These are phyloP conservation scores for Ophiocordyceps polyrhachis-furcata DNA, from an alignment of 2,329 filamentous ascomycete genomes.

Conservation along the genomic window DNA sequence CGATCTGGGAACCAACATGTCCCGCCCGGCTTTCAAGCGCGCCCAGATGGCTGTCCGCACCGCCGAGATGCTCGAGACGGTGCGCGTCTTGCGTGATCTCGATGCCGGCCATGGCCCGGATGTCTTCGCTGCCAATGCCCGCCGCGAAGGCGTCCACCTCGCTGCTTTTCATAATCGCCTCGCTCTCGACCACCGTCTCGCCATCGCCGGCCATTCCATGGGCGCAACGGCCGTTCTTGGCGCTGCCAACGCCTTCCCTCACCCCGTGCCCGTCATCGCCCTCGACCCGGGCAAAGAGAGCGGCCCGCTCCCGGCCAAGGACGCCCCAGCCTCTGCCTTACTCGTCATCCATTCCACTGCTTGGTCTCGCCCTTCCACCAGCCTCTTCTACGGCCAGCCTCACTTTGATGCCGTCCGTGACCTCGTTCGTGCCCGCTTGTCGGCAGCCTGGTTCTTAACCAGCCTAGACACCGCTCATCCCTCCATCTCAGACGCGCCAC, in stretches of 20 bases:
- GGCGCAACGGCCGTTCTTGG: conserved; percentile 46
- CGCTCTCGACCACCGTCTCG: conserved; percentile 28
- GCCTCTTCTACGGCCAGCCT: conserved; percentile 40
- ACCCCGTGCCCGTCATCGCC: conserved; percentile 32
- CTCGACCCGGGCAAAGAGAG: conserved; percentile 48
- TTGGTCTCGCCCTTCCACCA: conserved; percentile 35
- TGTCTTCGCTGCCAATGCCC: conserved; percentile 22
- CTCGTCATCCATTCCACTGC: conserved; percentile 45
- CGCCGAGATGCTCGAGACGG: conserved; percentile 27
- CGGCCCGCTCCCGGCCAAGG: conserved; percentile 27
- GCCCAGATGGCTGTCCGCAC: conserved; percentile 31
- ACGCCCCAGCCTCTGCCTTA: conserved; percentile 35
- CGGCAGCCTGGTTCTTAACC: conserved; percentile 34
- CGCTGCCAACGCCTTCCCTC: conserved; percentile 28
- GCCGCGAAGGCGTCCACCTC: conserved; percentile 26
- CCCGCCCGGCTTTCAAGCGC: conserved; percentile 20
- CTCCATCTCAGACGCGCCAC: conserved; percentile 45
- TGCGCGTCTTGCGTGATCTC: conserved; percentile 21
- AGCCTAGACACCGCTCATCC: conserved; percentile 39
- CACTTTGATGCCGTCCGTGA: conserved; percentile 45
- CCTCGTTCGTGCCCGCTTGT: conserved; percentile 26
- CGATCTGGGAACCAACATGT: conserved; percentile 7
- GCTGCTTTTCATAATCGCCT: conserved; percentile 32
- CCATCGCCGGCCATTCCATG: conserved; percentile 45
- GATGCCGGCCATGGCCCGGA: conserved; percentile 19